Base-by-base conservation (phyloP, 2,329 filamentous ascomycete genomes). In the Teratosphaeria pseudoeucalypti region DNA sequence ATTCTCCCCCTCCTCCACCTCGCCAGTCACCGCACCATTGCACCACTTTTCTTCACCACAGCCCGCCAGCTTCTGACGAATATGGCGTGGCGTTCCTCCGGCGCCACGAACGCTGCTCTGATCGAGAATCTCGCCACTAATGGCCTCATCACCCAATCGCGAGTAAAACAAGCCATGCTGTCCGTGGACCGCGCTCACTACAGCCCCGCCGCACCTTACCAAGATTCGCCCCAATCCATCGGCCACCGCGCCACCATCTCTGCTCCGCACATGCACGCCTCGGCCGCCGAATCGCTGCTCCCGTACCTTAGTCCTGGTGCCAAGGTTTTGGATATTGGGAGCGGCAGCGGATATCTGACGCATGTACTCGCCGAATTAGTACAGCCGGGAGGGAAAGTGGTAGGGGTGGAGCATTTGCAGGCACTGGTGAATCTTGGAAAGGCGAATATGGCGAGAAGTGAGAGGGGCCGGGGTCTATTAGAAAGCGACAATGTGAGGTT, bases 71-170 rank as follows among this genome's bases (percentile, higher is more conserved):
- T 4, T 32, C 14, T 12, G 12, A 29, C 34, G 27, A 16, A 19
- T 61, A 97, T 99, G 94, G 92, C 92, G 61, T 99, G 94, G 94
- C 84, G 85, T 65, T 90, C 88, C 73, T 88, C 87, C 6, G 92
- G 90, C 61, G 76, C 76, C 4, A 84, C 85, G 32, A 96, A 97
- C 73, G 75, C 76, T 49, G 85, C 85, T 59, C 81, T 99, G 55
- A 79, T 97, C 62, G 82, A 86, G 66, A 96, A 96, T 72, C 80
- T 99, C 60, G 85, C 79, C 72, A 79, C 76, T 49, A 84, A 88
- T 67, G 81, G 82, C 2, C 79, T 97, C 57, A 91, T 97, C 65
- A 86, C 80, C n/a, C 82, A 85, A 62, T 75, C 82, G 3, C 77
- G 81, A 27, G 89, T 95, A 37, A 88, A 86, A 68, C 79, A 83